These are phyloP conservation scores for Fusarium cicatricum DNA, from an alignment of 2,329 filamentous ascomycete species.

Conservation along the genomic window DNA sequence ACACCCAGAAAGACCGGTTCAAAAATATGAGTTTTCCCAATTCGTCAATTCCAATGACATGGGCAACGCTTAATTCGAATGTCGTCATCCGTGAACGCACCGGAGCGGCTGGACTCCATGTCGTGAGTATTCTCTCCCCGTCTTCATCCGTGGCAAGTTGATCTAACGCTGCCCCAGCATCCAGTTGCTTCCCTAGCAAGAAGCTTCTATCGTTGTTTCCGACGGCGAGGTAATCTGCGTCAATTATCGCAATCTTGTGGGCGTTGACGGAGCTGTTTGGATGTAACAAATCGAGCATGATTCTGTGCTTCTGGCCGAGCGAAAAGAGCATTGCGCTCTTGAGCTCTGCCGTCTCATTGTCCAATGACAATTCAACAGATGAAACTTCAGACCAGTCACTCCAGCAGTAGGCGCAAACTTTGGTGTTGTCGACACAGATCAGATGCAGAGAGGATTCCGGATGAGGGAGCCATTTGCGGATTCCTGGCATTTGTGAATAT, in stretches of 20 bases:
- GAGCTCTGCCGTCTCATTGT: slow-evolving; percentile 23
- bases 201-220: too few relatives aligned
- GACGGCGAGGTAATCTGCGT: too few relatives aligned
- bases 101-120: too few relatives aligned
- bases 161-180: too few relatives aligned
- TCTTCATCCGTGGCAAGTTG: too few relatives aligned
- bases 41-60: too few relatives aligned
- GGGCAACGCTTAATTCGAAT: too few relatives aligned
- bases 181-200: too few relatives aligned
- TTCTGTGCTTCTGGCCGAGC: slow-evolving; percentile 20
- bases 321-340: slow-evolving; percentile 35
- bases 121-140: too few relatives aligned
- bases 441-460: slow-evolving; percentile 36
- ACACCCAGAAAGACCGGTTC: too few relatives aligned
- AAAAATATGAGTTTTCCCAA: too few relatives aligned
- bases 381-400: slow-evolving; percentile 40
- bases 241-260: slow-evolving; percentile 16
- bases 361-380: slow-evolving; percentile 15
- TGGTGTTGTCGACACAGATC: slow-evolving; percentile 41
- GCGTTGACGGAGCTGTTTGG: not conserved
- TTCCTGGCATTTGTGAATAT: slow-evolving; percentile 3
- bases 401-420: slow-evolving; percentile 41
- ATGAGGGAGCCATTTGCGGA: slow-evolving; percentile 34
- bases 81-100: too few relatives aligned
- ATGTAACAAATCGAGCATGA: slow-evolving; percentile 20